Conservation (phyloP, 2,329 filamentous ascomycete species). For the Fusarium lyarnte region DNA sequence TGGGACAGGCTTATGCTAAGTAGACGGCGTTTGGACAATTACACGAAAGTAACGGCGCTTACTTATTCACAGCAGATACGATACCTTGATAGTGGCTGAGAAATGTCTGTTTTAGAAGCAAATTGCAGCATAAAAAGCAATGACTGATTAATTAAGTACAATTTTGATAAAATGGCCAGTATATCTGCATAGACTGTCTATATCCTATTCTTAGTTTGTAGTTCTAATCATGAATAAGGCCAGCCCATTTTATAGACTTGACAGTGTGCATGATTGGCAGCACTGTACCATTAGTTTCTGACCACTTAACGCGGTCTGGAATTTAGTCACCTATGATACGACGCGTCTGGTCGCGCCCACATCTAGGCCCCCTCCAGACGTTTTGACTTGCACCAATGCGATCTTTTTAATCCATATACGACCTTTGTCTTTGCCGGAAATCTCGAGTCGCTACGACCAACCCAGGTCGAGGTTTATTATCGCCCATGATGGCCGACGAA, state of each 20-base stretch:
- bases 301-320: conserved; percentile 36
- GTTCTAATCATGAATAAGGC: not conserved
- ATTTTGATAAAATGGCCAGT: not conserved
- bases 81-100: conserved; percentile 21
- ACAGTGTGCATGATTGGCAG: not conserved
- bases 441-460: not conserved
- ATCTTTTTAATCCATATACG: conserved; percentile 3
- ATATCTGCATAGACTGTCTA: not conserved
- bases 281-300: not conserved
- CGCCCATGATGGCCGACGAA: conserved; percentile 49
- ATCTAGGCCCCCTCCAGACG: conserved; percentile 32
- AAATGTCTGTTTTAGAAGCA: conserved; percentile 7
- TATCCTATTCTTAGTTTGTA: not conserved
- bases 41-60: conserved; percentile 18
- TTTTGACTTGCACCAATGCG: conserved; percentile 13
- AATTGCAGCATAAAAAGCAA: not conserved
- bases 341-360: conserved; percentile 35
- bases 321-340: conserved; percentile 24
- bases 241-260: not conserved
- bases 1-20: conserved; percentile 9
- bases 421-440: not conserved
- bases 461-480: not conserved
- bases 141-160: not conserved
- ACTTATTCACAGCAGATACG: conserved; percentile 15
- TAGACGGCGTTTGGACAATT: conserved; percentile 31